These are phyloP conservation scores for Magnaporthiopsis rhizophila DNA, from an alignment of 2,329 filamentous ascomycete species.

Conservation along the genomic window DNA sequence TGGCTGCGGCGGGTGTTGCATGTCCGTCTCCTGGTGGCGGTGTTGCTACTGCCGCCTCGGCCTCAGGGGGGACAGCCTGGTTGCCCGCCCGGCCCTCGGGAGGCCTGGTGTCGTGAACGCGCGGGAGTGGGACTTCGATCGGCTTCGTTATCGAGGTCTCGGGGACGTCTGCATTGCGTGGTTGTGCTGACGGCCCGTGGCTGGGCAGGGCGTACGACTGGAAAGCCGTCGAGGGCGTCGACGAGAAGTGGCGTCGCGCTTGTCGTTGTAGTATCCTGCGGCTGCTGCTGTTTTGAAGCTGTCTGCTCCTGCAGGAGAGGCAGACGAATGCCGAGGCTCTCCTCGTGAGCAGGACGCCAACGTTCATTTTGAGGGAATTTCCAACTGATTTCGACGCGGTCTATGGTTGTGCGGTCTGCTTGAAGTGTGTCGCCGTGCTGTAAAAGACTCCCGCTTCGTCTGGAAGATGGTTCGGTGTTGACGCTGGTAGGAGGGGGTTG, in stretches of 20 bases:
- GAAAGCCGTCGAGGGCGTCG: slow-evolving; percentile 29
- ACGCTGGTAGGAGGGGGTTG: neutral
- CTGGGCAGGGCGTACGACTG: slow-evolving; percentile 41
- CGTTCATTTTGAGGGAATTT: slow-evolving; percentile 29
- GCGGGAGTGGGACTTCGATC: slow-evolving; percentile 29
- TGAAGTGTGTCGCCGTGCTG: neutral
- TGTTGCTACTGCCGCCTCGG: slow-evolving; percentile 32
- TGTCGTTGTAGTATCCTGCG: neutral
- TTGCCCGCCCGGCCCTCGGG: slow-evolving; percentile 19
- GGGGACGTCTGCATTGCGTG: slow-evolving; percentile 34
- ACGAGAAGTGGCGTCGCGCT: slow-evolving; percentile 32
- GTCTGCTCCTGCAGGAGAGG: slow-evolving; percentile 28
- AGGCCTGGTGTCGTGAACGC: slow-evolving; percentile 45
- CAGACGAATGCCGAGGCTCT: slow-evolving; percentile 28
- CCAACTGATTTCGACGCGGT: neutral
- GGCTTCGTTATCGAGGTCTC: slow-evolving; percentile 36
- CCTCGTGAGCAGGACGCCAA: slow-evolving; percentile 25
- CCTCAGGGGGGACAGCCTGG: slow-evolving; percentile 47
- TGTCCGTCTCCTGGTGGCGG: neutral
- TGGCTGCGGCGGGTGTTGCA: neutral
- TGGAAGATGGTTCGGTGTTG: neutral
- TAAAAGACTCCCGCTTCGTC: neutral
- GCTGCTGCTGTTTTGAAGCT: neutral
- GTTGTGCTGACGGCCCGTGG: slow-evolving; percentile 28
- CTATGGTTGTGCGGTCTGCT: neutral